Conservation (phyloP, 2,329 filamentous ascomycete genomes). For the Fusarium tuaranense region DNA sequence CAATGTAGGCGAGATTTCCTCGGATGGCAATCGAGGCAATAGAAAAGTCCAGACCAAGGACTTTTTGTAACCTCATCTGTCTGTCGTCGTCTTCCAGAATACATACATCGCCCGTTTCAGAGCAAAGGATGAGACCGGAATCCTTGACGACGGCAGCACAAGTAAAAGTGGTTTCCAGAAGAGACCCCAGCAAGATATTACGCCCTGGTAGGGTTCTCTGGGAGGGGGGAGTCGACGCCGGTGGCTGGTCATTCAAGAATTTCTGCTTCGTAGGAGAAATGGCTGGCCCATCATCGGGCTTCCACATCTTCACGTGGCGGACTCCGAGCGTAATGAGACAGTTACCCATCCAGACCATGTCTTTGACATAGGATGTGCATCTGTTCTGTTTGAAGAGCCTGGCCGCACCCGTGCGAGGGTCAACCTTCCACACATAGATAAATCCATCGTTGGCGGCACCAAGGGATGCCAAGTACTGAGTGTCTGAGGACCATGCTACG, state of each 20-base stretch:
- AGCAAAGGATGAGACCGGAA: conserved; percentile 82
- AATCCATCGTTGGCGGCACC: conserved; percentile 94
- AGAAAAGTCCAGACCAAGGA: conserved; percentile 74
- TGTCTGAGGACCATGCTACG: conserved; percentile 90
- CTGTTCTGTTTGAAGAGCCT: conserved; percentile 88
- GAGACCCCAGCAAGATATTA: conserved; percentile 84
- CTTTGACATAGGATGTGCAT: conserved; percentile 87
- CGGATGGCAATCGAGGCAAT: conserved; percentile 76
- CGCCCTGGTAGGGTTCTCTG: conserved; percentile 81
- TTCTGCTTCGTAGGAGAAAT: conserved; percentile 74
- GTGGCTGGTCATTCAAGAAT: conserved; percentile 57
- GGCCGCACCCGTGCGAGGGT: conserved; percentile 82
- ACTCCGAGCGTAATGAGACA: conserved; percentile 88
- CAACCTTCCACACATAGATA: conserved; percentile 90
- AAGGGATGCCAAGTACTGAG: conserved; percentile 86
- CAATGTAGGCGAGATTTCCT: conserved; percentile 72
- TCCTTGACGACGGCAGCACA: conserved; percentile 78
- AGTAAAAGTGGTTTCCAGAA: conserved; percentile 88
- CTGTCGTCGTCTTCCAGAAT: conserved; percentile 82
- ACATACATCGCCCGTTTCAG: conserved; percentile 91
- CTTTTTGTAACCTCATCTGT: conserved; percentile 75
- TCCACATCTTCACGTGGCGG: conserved; percentile 94
- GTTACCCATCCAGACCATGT: conserved; percentile 91
- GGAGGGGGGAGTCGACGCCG: conserved; percentile 46
- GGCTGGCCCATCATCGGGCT: conserved; percentile 74